Evolutionary conservation across 1,139 yeast genomes (phyloP).

Genomic region (Waltiozyma sp.): DNA sequence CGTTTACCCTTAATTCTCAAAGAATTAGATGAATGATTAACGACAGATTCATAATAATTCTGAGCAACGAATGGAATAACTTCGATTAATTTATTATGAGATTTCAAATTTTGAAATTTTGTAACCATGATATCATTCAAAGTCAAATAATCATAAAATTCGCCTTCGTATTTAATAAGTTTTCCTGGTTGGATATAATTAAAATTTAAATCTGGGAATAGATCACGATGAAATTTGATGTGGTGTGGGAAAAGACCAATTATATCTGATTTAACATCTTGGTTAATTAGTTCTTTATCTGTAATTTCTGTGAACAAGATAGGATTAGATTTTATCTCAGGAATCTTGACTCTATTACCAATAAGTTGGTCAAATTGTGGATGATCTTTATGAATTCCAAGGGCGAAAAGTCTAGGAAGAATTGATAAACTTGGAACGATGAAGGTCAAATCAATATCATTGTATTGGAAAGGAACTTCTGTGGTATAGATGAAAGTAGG

Average conservation of each 20-base stretch:
- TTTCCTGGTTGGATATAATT: background rate
- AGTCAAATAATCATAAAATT: background rate
- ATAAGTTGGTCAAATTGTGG: constrained; percentile 3
- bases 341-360: constrained; percentile 3
- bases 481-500: constrained; percentile 2
- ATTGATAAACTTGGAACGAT: constrained; percentile 9
- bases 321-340: background rate
- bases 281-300: constrained; percentile 1
- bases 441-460: constrained; percentile 3
- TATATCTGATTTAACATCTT: constrained; percentile 1
- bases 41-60: background rate
- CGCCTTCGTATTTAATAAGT: background rate
- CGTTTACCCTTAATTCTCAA: background rate
- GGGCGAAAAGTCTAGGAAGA: constrained; percentile 7
- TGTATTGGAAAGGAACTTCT: constrained; percentile 4
- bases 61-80: background rate
- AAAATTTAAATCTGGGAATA: background rate
- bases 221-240: constrained; percentile 8
- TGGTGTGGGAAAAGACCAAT: constrained; percentile 14
- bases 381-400: constrained; percentile 13
- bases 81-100: background rate
- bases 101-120: background rate
- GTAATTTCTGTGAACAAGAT: constrained; percentile 4
- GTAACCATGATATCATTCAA: background rate
- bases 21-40: too few relatives aligned